Evolutionary conservation across 2,329 filamentous ascomycete genomes (phyloP), one percentile per base, ranked within the genome.

Genomic region (Aspergillus ochraceus): DNA sequence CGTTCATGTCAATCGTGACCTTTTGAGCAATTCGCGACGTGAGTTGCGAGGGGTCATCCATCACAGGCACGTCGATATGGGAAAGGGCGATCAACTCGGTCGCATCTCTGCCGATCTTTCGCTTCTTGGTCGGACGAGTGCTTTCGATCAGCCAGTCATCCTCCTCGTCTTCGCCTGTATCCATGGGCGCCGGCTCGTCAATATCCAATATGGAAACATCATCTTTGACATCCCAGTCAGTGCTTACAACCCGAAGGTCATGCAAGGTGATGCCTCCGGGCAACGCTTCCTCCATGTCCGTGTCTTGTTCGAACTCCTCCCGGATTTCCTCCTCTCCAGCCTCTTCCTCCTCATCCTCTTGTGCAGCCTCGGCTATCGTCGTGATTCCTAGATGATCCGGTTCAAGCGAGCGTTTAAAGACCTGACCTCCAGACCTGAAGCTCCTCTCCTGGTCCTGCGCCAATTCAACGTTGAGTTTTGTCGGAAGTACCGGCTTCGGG

Each of bases 401-500:
- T 57, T 81, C 79, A 8, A 79, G 75, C 11, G 76, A 74, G 29
- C 79, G 76, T 65, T 85, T 83, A 45, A 80, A 79, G 1, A 84
- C 81, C 26, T 86, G 83, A 0, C 88, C 88, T 0, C 86, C 83
- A n/a, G 94, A 86, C 58, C 88, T 87, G 73, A 98, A 99, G 26
- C 85, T 82, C 67, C 92, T 92, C 74, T 96, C 91, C 66, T 96
- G 90, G 68, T 98, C 95, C 51, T 86, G 84, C 2, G 91, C 90
- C 36, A 98, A 80, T 62, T 99, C 95, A 14, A 99, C 82, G 62
- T 87, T 92, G 58, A 97, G 83, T 76, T 99, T 99, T 20, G 90
- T 93, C 0, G 92, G 92, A 5, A 92, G 84, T 3, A 98, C 83
- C 17, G 91, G 83, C 75, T 93, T 95, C 0, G 92, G 91, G 46